A percentile compares a stretch with the other conserved stretches of the same genome.
These are phyloP conservation scores for Colletotrichum plurivorum DNA, from an alignment of 2,329 filamentous ascomycete genomes.

Conservation along the genomic window DNA sequence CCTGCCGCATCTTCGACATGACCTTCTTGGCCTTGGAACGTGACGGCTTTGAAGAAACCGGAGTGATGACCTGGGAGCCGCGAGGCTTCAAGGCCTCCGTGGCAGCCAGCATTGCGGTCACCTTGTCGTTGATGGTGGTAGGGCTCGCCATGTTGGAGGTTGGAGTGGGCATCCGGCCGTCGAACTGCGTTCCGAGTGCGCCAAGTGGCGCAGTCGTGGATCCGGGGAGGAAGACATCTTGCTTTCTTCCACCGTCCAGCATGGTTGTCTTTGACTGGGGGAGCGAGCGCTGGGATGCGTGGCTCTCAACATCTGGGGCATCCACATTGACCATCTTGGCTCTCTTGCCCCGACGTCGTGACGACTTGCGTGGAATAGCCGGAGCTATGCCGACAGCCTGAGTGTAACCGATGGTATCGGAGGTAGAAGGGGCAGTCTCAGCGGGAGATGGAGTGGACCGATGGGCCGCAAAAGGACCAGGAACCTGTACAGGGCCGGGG, in stretches of 20 bases:
- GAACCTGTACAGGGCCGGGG: too few relatives aligned
- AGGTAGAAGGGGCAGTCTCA: not conserved
- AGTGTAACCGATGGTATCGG: not conserved
- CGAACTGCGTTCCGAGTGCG: conserved; percentile 1
- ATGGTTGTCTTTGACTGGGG: conserved; percentile 35
- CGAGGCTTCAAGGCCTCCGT: conserved; percentile 52
- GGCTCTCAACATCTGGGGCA: not conserved
- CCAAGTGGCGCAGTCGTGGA: conserved; percentile 36
- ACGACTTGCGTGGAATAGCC: conserved; percentile 38
- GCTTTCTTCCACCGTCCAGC: conserved; percentile 21
- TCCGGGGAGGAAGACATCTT: not conserved
- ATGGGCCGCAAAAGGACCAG: too few relatives aligned
- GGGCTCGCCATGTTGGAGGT: conserved; percentile 21
- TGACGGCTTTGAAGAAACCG: conserved; percentile 44
- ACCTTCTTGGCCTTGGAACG: conserved; percentile 50
- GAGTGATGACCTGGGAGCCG: conserved; percentile 20
- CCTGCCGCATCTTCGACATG: conserved; percentile 52
- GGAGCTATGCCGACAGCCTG: not conserved
- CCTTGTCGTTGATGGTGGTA: conserved; percentile 51
- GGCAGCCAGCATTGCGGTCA: conserved; percentile 54
- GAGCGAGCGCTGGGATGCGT: not conserved
- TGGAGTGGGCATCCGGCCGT: not conserved
- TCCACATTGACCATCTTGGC: not conserved
- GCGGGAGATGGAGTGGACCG: too few relatives aligned
- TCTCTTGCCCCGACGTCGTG: conserved; percentile 17